Base-by-base conservation (phyloP, 768 basidiomycete genomes). In the Fistulinella prunicolor region DNA sequence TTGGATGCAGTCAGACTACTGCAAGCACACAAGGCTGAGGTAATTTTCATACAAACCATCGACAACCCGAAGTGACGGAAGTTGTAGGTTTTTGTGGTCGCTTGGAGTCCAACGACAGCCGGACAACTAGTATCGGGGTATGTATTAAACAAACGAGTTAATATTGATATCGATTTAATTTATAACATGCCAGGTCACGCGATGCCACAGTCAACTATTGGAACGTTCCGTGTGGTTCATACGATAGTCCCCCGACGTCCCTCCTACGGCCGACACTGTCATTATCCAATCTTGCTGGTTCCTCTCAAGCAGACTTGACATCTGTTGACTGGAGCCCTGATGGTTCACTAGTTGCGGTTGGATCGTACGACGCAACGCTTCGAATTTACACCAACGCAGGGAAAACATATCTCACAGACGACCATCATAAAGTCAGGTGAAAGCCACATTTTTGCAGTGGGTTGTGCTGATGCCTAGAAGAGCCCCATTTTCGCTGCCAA, bases 401-500 rank as follows among this genome's bases (percentile, higher is more conserved):
- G n/a, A 70, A 77, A 21, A 47, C 79, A 19, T 84, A 88, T 66
- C 80, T 88, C 56, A 72, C 75, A 22, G 75, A 83, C 59, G 63
- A 71, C 24, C 78, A 81, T 50, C 88, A 90, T 57, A 71, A 82
- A 77, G 87, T 87, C 70, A 65, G 70, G 38, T 8, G 28, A 41
- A 24, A 26, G 10, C 16, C 40, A 39, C 26, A 24, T 28, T 30
- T 29, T 47, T 34, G 38, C 21, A 44, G 38, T 36, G 24, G 34
- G 5, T 22, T 20, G 42, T 54, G 51, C 61, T 62, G 45, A 66
- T 56, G 56, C 51, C 49, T 59, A 44, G 66, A 66, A 90, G 86
- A 88, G 82, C 46, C 85, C 89, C 24, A 83, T 92, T 63, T 91
- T 92, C 60, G 79, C 88, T 36, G 77, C 82, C 38, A 78, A 81